These are phyloP conservation scores for Ceratocystis variospora DNA, from an alignment of 2,329 filamentous ascomycete genomes.

Conservation along the genomic window DNA sequence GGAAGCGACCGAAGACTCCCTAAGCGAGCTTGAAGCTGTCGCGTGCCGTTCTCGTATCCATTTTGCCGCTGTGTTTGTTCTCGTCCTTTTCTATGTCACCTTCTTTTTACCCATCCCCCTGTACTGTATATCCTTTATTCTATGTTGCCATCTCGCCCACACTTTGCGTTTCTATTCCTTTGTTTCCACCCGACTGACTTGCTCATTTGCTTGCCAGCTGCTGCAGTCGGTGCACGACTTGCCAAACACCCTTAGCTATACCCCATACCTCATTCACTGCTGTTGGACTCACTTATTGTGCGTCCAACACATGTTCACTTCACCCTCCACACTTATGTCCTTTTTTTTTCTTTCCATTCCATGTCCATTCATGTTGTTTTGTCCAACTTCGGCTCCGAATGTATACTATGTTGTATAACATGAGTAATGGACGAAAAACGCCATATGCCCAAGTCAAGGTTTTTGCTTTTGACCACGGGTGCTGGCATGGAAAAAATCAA, in stretches of 20 bases:
- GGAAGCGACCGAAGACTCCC: slow-evolving; percentile 50
- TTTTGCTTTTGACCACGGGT: neutral
- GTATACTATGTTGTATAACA: neutral
- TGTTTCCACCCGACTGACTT: neutral
- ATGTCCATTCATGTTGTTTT: neutral
- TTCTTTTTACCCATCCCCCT: slow-evolving; percentile 3
- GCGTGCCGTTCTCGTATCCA: neutral
- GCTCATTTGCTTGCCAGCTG: neutral
- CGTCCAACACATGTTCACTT: neutral
- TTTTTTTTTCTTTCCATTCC: neutral
- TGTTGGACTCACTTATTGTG: neutral
- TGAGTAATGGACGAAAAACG: neutral
- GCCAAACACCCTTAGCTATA: neutral
- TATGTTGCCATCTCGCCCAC: neutral
- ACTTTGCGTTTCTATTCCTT: neutral
- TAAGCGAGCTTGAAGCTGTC: slow-evolving; percentile 25
- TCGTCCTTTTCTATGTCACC: neutral
- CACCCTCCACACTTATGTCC: neutral
- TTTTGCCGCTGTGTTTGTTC: neutral
- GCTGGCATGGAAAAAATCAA: neutral
- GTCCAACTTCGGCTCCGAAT: neutral
- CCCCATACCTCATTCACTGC: neutral
- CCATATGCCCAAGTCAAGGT: neutral
- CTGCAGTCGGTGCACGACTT: neutral
- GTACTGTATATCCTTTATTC: slow-evolving; percentile 8